Evolutionary conservation across 805 yeast genomes (phyloP), one percentile per base, ranked within the genome.

Genomic region (Jamesozyma lodderae): DNA sequence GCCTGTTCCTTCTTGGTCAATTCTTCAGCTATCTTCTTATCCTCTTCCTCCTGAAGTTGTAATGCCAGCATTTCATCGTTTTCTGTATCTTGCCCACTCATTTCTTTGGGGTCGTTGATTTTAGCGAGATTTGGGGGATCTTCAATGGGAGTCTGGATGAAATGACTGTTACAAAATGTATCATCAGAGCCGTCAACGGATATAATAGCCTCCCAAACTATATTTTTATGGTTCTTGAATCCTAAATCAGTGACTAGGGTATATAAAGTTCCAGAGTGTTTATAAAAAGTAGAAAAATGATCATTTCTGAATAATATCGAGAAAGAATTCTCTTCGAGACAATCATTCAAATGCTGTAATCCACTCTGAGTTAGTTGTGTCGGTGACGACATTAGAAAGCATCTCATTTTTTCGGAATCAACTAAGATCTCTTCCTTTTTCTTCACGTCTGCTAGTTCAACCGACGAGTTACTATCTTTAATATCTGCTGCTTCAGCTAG

Each of bases 241-340:
- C 94, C 90, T 14, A 70, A 64, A 55, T 90, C 96, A 2, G 94
- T 84, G 3, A 84, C 79, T 22, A 88, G 64, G 5, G 74, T 57
- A 52, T 74, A 85, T 20, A 90, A 63, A 37, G 66, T 66, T 16
- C 63, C 66, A 22, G 59, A 58, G 11, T 54, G 57, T 49, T 77
- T 78, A 40, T 57, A 72, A 10, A 87, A 54, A 0, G 96, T 85
- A 43, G 75, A 72, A 60, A 85, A 88, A 59, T 90, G 96, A 59
- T 90, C 87, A 59, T 90, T 90, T 52, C 96, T 70, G 65, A 90
- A 90, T 44, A 90, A 73, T 0, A 90, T 74, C 1, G 77, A 71
- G 36, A 81, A 67, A n/a, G 75, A 68, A 30, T 75, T 75, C 6
- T 69, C 65, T 1, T 53, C 49, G 15, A 82, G 53, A 2, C 63